Evolutionary conservation across 2,329 filamentous ascomycete genomes (phyloP).

Genomic region (Colletotrichum endophyticum): DNA sequence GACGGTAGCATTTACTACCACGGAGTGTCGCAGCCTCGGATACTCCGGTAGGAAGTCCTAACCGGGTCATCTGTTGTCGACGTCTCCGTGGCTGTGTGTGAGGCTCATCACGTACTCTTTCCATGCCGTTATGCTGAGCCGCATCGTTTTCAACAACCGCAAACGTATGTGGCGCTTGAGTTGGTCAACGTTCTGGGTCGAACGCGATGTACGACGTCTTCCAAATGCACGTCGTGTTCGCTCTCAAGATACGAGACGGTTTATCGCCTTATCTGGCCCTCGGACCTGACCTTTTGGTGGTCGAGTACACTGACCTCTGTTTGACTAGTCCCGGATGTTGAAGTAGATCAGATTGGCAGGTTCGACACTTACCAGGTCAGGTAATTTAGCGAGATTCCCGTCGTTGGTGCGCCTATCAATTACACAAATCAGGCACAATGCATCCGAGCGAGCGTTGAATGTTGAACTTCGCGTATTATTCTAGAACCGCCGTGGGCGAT

Average conservation of each 20-base stretch:
- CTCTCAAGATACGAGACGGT: not conserved
- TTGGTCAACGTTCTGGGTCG: not conserved
- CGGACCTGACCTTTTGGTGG: not conserved
- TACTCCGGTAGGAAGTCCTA: not conserved
- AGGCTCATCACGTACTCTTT: not conserved
- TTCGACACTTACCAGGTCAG: not conserved
- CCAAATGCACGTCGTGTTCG: not conserved
- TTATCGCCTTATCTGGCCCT: not conserved
- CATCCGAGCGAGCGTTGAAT: rapidly evolving
- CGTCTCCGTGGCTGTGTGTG: not conserved
- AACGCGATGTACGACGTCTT: not conserved
- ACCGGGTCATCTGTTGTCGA: not conserved
- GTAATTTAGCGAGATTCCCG: not conserved
- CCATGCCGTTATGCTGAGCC: not conserved
- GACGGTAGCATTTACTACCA: not conserved
- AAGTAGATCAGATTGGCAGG: not conserved
- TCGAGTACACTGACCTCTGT: not conserved
- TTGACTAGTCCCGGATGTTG: not conserved
- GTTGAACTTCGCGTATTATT: not conserved
- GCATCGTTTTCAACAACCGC: not conserved
- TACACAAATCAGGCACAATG: not conserved
- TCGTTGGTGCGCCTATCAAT: rapidly evolving
- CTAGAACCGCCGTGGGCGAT: rapidly evolving
- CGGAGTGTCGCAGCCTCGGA: not conserved
- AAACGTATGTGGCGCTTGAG: not conserved